Base-by-base conservation (phyloP, 495 filamentous ascomycete species). In the Aspergillus carlsbadensis region DNA sequence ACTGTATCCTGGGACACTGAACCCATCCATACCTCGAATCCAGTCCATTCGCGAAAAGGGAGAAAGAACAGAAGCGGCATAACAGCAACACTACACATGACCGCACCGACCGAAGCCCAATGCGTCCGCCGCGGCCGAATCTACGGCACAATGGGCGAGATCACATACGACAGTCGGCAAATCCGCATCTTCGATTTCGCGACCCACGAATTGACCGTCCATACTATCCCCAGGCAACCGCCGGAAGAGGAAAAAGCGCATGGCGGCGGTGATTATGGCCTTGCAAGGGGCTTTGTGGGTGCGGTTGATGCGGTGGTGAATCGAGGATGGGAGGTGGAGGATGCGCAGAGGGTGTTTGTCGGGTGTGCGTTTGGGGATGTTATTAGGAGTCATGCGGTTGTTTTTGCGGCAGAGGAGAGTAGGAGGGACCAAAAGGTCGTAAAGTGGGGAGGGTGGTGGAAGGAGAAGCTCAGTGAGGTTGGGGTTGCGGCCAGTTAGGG, bases 371-470 rank as follows among this genome's bases (percentile, higher is more conserved):
- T 94, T 2, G 91, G 95, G 53, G 95, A 98, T 62, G 82, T 84
- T 6, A 81, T 98, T 14, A 79, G 87, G 33, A 96, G 90, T 61
- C 95, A 98, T 75, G 93, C 89, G 0, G 84, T 94, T 72, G 94
- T 97, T 2, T 98, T 96, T 75, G 92, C 90, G 35, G 93, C 93
- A 0, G 95, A 98, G 71, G 87, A 96, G 63, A 91, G 93, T 14
- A 78, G 95, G 52, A 72, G 68, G 29, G 78, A 81, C 43, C 81
- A 81, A 63, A 85, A 78, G 64, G 85, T 93, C 26, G 71, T 98
- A 0, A 80, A 84, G 55, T 97, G 91, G 89, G 68, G 70, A 50
- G 70, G 80, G 26, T 97, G 92, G 93, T 96, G 91, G 89, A 65
- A 69, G n/a, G 63, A 67, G 53, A 78, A 84, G 52, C 50, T 72